Conservation (phyloP, 495 filamentous ascomycete species). For the Parmelia sp. region DNA sequence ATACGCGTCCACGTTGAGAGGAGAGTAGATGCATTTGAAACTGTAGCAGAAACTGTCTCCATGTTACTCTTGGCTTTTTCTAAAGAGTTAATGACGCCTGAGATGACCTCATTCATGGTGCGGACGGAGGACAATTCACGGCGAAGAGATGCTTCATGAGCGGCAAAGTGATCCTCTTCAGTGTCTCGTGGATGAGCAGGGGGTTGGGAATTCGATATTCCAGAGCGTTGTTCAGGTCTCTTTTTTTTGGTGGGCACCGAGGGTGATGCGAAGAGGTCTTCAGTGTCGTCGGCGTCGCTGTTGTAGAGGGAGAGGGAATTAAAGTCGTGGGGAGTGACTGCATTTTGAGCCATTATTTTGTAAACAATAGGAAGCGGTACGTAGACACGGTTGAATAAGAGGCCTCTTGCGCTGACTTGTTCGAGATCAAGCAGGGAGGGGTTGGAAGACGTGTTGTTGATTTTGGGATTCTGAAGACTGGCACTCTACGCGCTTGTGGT, state of each 20-base stretch:
- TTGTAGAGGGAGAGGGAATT: slow-evolving; percentile 53
- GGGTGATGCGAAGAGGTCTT: slow-evolving; percentile 70
- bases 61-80: slow-evolving; percentile 83
- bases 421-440: background rate
- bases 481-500: slow-evolving; percentile 6
- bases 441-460: slow-evolving; percentile 21
- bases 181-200: slow-evolving; percentile 32
- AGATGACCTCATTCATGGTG: slow-evolving; percentile 80
- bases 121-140: slow-evolving; percentile 76
- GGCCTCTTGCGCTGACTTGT: background rate
- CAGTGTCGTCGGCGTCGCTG: slow-evolving; percentile 57
- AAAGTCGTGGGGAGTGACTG: slow-evolving; percentile 39
- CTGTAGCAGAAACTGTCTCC: slow-evolving; percentile 85
- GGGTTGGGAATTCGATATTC: slow-evolving; percentile 14
- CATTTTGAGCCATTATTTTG: slow-evolving; percentile 21
- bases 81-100: slow-evolving; percentile 71
- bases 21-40: slow-evolving; percentile 83
- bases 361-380: too few species aligned
- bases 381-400: background rate
- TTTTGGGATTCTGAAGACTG: too few species aligned
- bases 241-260: slow-evolving; percentile 37
- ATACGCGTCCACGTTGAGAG: slow-evolving; percentile 95
- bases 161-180: slow-evolving; percentile 45
- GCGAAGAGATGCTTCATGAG: slow-evolving; percentile 64
- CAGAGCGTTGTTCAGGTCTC: slow-evolving; percentile 28